phyloP scores from a whole-genome alignment of 768 basidiomycete species.

The Xerocomellus intermedius region DNA sequence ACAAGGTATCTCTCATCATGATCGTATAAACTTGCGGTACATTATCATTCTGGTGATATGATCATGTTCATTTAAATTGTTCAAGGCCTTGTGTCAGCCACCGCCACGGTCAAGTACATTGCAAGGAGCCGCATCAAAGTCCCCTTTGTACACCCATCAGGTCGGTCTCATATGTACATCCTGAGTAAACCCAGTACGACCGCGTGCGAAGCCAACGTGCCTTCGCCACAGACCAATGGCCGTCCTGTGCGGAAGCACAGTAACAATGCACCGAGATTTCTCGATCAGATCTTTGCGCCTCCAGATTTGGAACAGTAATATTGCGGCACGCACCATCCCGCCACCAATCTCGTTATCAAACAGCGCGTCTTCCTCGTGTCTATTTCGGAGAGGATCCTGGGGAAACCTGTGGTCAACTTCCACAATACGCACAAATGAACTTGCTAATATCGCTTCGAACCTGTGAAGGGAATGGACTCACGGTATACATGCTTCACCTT shows the following conservation, averaged over 20 bases:
- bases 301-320: conserved; percentile 8
- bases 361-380: conserved; percentile 14
- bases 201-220: conserved; percentile 12
- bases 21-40: neutral
- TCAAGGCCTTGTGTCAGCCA: no score
- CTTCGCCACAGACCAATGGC: conserved; percentile 17
- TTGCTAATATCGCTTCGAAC: no score
- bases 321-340: conserved; percentile 6
- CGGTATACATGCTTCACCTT: conserved; percentile 3
- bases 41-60: neutral
- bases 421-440: conserved; percentile 4
- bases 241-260: conserved; percentile 1
- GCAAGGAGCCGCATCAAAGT: neutral
- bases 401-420: neutral
- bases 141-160: neutral
- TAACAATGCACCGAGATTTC: neutral
- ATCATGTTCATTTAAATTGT: no score
- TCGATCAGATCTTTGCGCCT: conserved; percentile 13
- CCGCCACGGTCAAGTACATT: no score
- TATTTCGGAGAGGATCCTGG: neutral
- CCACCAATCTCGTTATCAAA: neutral
- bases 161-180: neutral
- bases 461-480: neutral
- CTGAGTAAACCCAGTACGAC: neutral
- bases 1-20: neutral